Conservation (phyloP, 805 yeast genomes). For the Tetrapisispora phaffii region DNA sequence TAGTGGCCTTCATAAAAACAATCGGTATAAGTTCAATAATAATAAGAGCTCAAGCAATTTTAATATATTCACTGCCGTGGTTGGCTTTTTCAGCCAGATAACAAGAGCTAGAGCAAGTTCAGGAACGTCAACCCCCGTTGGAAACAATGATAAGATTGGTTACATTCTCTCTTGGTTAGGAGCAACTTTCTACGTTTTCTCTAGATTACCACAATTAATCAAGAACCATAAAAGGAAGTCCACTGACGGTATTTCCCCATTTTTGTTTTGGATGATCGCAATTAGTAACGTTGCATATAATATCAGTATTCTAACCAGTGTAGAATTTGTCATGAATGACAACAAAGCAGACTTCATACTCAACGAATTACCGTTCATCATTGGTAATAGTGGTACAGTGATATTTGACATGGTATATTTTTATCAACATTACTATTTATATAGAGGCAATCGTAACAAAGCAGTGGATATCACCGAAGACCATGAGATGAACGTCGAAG, state of each 20-base stretch:
- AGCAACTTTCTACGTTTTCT: conserved; percentile 60
- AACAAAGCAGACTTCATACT: conserved; percentile 40
- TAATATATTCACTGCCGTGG: neutral
- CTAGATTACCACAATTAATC: conserved; percentile 76
- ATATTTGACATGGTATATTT: conserved; percentile 64
- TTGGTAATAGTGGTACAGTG: conserved; percentile 82
- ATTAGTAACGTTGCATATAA: conserved; percentile 72
- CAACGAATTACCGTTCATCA: conserved; percentile 69
- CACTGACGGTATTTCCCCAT: conserved; percentile 76
- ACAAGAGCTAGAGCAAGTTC: conserved; percentile 1
- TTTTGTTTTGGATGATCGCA: conserved; percentile 69
- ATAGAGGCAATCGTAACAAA: conserved; percentile 6
- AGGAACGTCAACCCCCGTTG: neutral
- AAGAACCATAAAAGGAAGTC: conserved; percentile 73
- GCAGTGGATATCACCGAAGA: neutral
- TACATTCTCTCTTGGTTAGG: conserved; percentile 65
- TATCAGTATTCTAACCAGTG: conserved; percentile 57
- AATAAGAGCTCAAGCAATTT: neutral
- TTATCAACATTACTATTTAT: conserved; percentile 40
- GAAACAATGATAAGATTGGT: conserved; percentile 26
- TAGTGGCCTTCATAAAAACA: neutral
- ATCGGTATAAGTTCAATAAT: neutral
- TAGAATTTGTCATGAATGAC: conserved; percentile 37
- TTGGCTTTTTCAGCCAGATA: conserved; percentile 1
- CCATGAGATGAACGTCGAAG: neutral